Percentiles rank a stretch among this genome's conserved stretches.
Conservation (phyloP, 495 filamentous ascomycete species). For the Astrothelium subdiscretum region DNA sequence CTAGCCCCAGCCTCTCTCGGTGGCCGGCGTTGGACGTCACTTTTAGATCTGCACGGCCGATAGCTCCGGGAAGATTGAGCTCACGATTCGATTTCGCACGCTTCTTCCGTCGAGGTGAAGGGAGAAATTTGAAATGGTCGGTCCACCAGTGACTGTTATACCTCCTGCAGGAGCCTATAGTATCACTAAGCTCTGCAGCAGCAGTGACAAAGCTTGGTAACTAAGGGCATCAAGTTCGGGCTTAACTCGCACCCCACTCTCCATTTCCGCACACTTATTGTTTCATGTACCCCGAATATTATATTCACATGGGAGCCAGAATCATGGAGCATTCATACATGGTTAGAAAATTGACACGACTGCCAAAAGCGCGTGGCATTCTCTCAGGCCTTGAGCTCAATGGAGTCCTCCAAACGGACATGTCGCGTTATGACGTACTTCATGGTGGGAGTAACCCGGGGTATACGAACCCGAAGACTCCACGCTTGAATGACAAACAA, state of each 20-base stretch:
- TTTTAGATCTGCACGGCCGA: background rate
- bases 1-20: background rate
- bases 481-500: background rate
- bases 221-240: background rate
- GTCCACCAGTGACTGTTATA: too few species aligned
- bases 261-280: background rate
- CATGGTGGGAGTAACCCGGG: background rate
- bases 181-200: background rate
- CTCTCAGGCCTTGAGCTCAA: too few species aligned
- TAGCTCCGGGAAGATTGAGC: background rate
- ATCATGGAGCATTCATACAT: background rate
- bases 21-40: background rate
- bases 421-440: background rate
- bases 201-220: background rate
- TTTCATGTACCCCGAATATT: background rate
- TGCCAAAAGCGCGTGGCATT: too few species aligned
- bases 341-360: too few species aligned
- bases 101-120: too few species aligned
- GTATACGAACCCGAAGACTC: background rate
- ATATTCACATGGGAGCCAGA: background rate
- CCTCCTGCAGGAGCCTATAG: too few species aligned
- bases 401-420: background rate
- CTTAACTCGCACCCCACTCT: background rate
- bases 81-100: background rate
- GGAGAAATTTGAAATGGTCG: too few species aligned